Conservation (phyloP, 164 flowering plant genomes). For the Amborella trichopoda region DNA sequence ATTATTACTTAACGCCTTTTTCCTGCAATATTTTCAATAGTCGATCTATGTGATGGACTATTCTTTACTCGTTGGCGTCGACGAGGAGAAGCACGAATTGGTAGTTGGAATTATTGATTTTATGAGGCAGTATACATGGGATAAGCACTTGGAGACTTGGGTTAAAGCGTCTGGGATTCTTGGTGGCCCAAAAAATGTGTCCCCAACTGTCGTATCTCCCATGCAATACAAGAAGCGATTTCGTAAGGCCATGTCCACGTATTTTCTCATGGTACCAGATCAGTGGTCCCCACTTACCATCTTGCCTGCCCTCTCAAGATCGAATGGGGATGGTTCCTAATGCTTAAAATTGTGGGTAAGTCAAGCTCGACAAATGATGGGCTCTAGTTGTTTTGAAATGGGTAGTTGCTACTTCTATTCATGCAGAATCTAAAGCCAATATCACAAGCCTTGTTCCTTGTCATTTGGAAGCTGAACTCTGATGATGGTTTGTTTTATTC, state of each 20-base stretch:
- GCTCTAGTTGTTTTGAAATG: too few species aligned
- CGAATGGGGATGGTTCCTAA: too few species aligned
- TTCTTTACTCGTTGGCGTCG: slow-evolving; percentile 77
- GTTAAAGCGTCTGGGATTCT: slow-evolving; percentile 73
- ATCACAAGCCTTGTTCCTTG: too few species aligned
- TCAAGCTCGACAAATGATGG: too few species aligned
- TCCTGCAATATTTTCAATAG: too few species aligned
- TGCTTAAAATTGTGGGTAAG: too few species aligned
- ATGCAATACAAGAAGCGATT: slow-evolving; percentile 76
- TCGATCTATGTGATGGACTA: slow-evolving; percentile 81
- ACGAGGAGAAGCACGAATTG: slow-evolving; percentile 54
- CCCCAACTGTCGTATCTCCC: slow-evolving; percentile 78
- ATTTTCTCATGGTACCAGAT: slow-evolving; percentile 71
- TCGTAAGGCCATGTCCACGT: slow-evolving; percentile 73
- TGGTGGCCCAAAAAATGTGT: slow-evolving; percentile 64
- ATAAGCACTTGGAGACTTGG: slow-evolving; percentile 87
- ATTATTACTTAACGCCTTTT: too few species aligned
- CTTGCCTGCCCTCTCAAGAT: too few species aligned
- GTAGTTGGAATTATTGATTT: slow-evolving; percentile 75
- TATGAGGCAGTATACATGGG: slow-evolving; percentile 91
- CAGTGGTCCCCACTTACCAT: slow-evolving; percentile 67
- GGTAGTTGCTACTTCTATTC: too few species aligned
- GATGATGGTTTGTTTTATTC: too few species aligned
- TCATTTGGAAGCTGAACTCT: too few species aligned
- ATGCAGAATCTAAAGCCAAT: too few species aligned